Evolutionary conservation across 306 rosid genomes (phyloP).

Genomic region (Citrullus amarus): DNA sequence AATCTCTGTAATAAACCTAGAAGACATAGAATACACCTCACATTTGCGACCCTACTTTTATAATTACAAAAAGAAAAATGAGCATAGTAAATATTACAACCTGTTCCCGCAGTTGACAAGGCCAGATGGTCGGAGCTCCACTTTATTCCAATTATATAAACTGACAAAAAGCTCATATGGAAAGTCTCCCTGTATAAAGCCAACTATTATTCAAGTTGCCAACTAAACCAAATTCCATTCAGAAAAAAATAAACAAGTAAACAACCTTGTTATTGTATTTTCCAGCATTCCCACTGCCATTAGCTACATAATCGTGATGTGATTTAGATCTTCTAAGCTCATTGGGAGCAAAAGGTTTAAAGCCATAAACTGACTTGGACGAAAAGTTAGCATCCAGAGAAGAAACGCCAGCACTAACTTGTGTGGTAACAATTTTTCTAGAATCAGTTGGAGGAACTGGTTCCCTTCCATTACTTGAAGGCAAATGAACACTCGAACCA

Average conservation of each 20-base stretch:
- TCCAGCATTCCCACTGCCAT: slow-evolving; percentile 37
- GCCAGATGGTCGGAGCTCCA: slow-evolving; percentile 17
- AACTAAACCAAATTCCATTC: not conserved
- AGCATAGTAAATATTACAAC: not conserved
- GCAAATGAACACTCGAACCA: slow-evolving; percentile 18
- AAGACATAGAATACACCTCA: not conserved
- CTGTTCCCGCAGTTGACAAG: slow-evolving; percentile 17
- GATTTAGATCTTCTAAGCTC: slow-evolving; percentile 73
- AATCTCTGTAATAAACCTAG: not conserved
- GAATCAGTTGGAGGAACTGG: slow-evolving; percentile 15
- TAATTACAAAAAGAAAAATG: not conserved
- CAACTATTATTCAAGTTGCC: slow-evolving; percentile 1
- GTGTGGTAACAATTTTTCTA: slow-evolving; percentile 24
- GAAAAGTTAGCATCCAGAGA: slow-evolving; percentile 34
- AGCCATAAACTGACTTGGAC: slow-evolving; percentile 40
- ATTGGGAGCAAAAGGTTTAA: slow-evolving; percentile 56
- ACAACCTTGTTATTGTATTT: slow-evolving; percentile 53
- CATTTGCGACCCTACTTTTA: not conserved
- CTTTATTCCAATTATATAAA: slow-evolving; percentile 11
- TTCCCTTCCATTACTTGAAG: slow-evolving; percentile 24
- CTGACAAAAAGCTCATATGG: slow-evolving; percentile 8
- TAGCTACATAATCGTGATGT: slow-evolving; percentile 22
- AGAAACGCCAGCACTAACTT: slow-evolving; percentile 24
- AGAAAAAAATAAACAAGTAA: not conserved
- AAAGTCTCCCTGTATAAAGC: slow-evolving; percentile 6